These are phyloP conservation scores for Paraphaeosphaeria minitans DNA, from an alignment of 2,329 filamentous ascomycete species.

Conservation along the genomic window DNA sequence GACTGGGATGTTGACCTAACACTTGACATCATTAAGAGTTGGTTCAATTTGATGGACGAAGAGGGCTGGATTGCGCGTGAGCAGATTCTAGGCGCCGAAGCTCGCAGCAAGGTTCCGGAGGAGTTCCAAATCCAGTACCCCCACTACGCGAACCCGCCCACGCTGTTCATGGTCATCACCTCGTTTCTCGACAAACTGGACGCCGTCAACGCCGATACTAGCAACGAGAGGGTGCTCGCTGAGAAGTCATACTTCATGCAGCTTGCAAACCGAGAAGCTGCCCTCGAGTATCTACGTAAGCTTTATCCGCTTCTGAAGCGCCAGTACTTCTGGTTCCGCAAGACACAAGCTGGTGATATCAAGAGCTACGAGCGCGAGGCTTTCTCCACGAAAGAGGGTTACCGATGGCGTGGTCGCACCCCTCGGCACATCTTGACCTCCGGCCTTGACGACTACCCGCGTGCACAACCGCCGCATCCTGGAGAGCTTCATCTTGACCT, in stretches of 20 bases:
- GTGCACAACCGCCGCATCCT: constrained; percentile 89
- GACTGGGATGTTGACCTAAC: constrained; percentile 92
- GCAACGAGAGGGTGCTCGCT: constrained; percentile 41
- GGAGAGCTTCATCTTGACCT: constrained; percentile 95
- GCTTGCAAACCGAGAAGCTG: constrained; percentile 69
- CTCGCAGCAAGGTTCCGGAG: constrained; percentile 87
- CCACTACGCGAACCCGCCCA: constrained; percentile 96
- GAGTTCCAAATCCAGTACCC: constrained; percentile 97
- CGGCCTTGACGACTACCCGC: constrained; percentile 94
- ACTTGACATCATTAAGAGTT: constrained; percentile 86
- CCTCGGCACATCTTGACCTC: constrained; percentile 87
- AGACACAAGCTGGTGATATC: constrained; percentile 87
- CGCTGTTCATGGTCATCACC: constrained; percentile 87
- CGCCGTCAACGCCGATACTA: constrained; percentile 44
- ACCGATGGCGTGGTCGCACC: constrained; percentile 92
- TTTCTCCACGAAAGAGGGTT: constrained; percentile 87
- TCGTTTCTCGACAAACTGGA: constrained; percentile 80
- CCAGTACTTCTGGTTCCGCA: constrained; percentile 94
- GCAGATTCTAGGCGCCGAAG: constrained; percentile 90
- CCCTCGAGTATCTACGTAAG: constrained; percentile 71
- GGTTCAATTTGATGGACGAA: constrained; percentile 95
- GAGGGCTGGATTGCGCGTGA: constrained; percentile 98
- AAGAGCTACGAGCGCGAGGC: constrained; percentile 89
- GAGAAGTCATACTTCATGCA: constrained; percentile 63
- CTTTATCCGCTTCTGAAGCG: constrained; percentile 86